Evolutionary conservation across 2,329 filamentous ascomycete genomes (phyloP).

Genomic region (Fusarium avenaceum): DNA sequence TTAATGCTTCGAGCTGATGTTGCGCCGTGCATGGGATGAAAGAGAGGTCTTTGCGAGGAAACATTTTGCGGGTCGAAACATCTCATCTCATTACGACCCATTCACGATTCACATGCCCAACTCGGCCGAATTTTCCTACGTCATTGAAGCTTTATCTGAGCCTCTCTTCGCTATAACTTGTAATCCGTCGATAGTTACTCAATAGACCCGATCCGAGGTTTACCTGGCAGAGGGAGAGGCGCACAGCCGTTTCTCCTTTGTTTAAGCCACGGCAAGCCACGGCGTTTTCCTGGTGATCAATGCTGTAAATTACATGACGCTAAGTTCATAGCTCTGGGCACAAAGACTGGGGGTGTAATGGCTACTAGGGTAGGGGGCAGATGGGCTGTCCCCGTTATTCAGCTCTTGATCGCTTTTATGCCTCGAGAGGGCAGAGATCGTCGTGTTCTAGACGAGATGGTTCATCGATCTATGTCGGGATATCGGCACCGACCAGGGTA

Average conservation of each 20-base stretch:
- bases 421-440: neutral
- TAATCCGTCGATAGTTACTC: slow-evolving; percentile 20
- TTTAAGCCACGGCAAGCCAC: slow-evolving; percentile 15
- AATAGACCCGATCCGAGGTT: slow-evolving; percentile 6
- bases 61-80: slow-evolving; percentile 12
- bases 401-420: slow-evolving; percentile 10
- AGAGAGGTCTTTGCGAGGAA: slow-evolving; percentile 7
- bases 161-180: neutral
- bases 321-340: neutral
- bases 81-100: neutral
- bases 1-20: too few relatives aligned
- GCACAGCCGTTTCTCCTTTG: slow-evolving; percentile 5
- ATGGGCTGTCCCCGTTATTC: slow-evolving; percentile 5
- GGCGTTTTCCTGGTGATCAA: neutral
- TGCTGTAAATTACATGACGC: slow-evolving; percentile 12
- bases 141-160: neutral
- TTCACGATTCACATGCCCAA: neutral
- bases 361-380: too few relatives aligned
- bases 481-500: slow-evolving; percentile 16
- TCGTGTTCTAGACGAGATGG: neutral
- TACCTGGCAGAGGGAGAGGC: slow-evolving; percentile 9
- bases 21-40: neutral
- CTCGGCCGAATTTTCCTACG: neutral
- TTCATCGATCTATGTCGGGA: neutral
- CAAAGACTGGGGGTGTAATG: neutral